Evolutionary conservation across 1,139 yeast species (phyloP), one percentile per base, ranked within the genome.

Genomic region (Petasospora rhodanensis): DNA sequence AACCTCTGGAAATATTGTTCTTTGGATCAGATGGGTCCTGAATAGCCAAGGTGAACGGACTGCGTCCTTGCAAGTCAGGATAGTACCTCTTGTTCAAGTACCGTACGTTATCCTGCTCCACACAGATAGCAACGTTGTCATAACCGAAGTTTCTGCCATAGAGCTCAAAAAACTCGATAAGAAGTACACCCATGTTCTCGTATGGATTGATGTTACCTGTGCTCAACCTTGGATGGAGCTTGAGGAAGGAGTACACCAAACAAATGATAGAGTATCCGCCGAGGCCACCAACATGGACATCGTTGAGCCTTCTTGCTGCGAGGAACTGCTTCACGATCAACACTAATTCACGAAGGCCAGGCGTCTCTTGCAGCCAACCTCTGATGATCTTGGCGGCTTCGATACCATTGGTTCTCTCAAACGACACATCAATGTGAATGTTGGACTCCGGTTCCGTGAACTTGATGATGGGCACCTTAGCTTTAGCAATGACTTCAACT

Each of bases 251-350:
- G 51, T 82, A 82, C 22, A 86, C 87, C 52, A 91, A 59, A 49
- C 96, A 87, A 26, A 89, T 86, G 16, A 89, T 85, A 7, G 96
- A 79, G 54, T 83, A 91, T 0, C 98, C 98, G 19, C 99, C 98
- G 14, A 93, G 64, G 0, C 98, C 98, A 38, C 99, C 99, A 15
- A 81, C 80, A 52, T 84, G 95, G n/a, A 91, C 98, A 49, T 86
- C 84, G 52, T 91, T 89, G 41, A 91, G 64, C 43, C 73, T 76
- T 48, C 97, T 68, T 3, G 87, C 77, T 25, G 89, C 68, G 36
- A 93, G 66, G 51, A 89, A 91, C 52, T 87, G 96, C 56, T 93
- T 91, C 12, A 91, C 73, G 4, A 87, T 78, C 35, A 91, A 66
- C 0, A 85, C 95, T 39, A 93, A 61, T 52, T 89, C 95, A 42